Conservation (phyloP, 2,329 filamentous ascomycete genomes). For the Arthrobotrys pseudoclavata region DNA sequence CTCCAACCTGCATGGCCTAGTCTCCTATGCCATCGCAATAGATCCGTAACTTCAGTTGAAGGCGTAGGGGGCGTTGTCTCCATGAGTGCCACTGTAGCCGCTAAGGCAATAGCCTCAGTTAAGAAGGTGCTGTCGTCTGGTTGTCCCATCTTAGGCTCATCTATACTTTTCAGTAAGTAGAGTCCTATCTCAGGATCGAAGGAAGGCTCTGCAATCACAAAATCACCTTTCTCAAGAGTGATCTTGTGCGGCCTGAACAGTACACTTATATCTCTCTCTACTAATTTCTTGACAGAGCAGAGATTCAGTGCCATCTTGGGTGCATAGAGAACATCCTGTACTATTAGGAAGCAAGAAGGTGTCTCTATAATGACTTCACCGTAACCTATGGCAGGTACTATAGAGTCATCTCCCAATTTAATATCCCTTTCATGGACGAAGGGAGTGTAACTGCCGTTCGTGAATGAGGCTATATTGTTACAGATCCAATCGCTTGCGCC, state of each 20-base stretch:
- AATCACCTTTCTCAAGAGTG: neutral
- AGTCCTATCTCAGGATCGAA: neutral
- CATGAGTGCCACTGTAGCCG: neutral
- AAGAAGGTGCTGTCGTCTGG: neutral
- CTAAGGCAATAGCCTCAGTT: neutral
- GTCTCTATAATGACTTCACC: neutral
- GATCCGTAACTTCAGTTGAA: no score
- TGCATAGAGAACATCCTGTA: no score
- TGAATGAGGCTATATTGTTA: no score
- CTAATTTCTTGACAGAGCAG: constrained; percentile 4
- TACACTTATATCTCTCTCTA: constrained; percentile 6
- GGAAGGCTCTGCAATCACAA: neutral
- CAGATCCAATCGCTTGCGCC: no score
- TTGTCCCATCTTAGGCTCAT: neutral
- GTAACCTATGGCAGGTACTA: neutral
- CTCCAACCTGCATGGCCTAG: constrained; percentile 15
- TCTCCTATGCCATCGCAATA: no score
- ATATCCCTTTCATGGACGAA: no score
- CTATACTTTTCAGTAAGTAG: constrained; percentile 7
- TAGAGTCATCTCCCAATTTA: neutral
- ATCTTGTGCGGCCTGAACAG: neutral
- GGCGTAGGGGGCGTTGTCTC: no score
- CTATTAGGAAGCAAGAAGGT: no score
- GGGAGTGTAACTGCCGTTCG: no score
- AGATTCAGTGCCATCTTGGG: neutral